These are phyloP conservation scores for Candida rishiriensis DNA, from an alignment of 805 yeast genomes.

Conservation along the genomic window DNA sequence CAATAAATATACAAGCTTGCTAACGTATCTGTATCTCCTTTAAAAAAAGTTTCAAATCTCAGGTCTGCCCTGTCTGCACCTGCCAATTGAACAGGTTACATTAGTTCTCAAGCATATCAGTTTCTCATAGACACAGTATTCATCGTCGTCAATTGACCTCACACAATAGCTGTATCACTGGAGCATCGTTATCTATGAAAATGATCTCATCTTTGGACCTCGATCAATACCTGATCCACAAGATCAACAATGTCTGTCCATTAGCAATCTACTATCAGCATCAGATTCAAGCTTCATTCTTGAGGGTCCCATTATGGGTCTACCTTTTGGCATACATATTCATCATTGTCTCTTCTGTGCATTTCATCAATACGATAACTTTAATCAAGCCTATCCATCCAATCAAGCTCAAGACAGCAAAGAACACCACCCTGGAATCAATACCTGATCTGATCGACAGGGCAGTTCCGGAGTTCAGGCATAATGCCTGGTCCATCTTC, in stretches of 20 bases:
- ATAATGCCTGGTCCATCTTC: slow-evolving; percentile 48
- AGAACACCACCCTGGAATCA: slow-evolving; percentile 3
- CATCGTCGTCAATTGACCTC: background rate
- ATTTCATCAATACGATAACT: slow-evolving; percentile 10
- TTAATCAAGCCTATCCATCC: slow-evolving; percentile 9
- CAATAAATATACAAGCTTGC: too few species aligned
- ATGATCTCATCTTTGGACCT: slow-evolving; percentile 1
- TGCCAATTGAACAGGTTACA: too few species aligned
- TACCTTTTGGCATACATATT: slow-evolving; percentile 3
- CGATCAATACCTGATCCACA: slow-evolving; percentile 3
- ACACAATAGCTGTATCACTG: too few species aligned
- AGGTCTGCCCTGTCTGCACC: too few species aligned
- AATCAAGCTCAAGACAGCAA: slow-evolving; percentile 1
- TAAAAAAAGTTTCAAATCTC: too few species aligned
- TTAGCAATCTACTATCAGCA: slow-evolving; percentile 9
- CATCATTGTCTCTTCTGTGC: slow-evolving; percentile 1
- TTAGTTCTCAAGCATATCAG: too few species aligned
- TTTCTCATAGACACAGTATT: too few species aligned
- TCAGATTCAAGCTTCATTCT: slow-evolving; percentile 5
- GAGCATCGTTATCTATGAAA: background rate
- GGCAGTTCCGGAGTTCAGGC: slow-evolving; percentile 38
- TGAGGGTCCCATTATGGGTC: slow-evolving; percentile 12
- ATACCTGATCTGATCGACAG: slow-evolving; percentile 19
- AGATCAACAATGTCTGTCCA: slow-evolving; percentile 4
- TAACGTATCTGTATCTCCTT: too few species aligned